Conservation (phyloP, 805 yeast genomes). For the Huiozyma sinensis region DNA sequence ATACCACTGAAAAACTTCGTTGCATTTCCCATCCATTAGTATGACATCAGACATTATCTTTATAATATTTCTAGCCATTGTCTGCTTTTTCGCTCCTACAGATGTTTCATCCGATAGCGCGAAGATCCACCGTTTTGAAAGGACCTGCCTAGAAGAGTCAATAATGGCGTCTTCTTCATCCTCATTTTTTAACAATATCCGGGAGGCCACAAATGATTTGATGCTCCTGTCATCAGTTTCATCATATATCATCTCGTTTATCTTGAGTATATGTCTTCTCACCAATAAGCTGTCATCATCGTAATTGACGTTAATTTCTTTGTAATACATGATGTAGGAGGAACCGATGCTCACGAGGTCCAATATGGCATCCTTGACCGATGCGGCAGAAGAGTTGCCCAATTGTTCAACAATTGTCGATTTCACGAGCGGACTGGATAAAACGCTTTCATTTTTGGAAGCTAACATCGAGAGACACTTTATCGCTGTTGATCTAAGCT, state of each 20-base stretch:
- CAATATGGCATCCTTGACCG: constrained; percentile 66
- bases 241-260: constrained; percentile 40
- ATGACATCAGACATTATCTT: constrained; percentile 33
- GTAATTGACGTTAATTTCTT: constrained; percentile 33
- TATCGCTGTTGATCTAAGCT: constrained; percentile 52
- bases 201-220: constrained; percentile 38
- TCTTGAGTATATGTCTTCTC: constrained; percentile 47
- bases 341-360: constrained; percentile 44
- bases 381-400: constrained; percentile 54
- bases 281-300: constrained; percentile 56
- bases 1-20: constrained; percentile 38
- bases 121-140: constrained; percentile 33
- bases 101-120: constrained; percentile 5
- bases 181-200: constrained; percentile 43
- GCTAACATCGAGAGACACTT: constrained; percentile 49
- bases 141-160: constrained; percentile 31
- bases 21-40: constrained; percentile 29
- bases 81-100: constrained; percentile 1
- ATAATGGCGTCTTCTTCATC: constrained; percentile 58
- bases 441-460: constrained; percentile 39
- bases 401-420: constrained; percentile 42
- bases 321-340: constrained; percentile 34
- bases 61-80: constrained; percentile 8
- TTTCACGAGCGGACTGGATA: constrained; percentile 41
- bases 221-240: constrained; percentile 23